phyloP scores from a whole-genome alignment of 768 basidiomycete species.

The Hygrocybe punicea region DNA sequence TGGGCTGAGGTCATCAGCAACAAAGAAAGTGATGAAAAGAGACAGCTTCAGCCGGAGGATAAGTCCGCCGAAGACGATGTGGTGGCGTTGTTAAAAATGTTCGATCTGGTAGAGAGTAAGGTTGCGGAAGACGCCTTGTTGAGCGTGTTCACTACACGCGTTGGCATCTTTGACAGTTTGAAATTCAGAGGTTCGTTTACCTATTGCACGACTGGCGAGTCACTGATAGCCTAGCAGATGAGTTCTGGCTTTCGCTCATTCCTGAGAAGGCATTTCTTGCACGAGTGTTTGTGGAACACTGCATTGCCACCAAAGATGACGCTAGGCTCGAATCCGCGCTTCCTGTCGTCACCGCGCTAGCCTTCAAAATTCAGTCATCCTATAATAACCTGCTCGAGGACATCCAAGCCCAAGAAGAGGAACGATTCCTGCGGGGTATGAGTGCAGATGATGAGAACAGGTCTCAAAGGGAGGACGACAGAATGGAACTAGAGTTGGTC shows the following conservation, averaged over 20 bases:
- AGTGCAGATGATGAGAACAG: constrained; percentile 33
- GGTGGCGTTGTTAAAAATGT: constrained; percentile 50
- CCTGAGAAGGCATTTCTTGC: constrained; percentile 78
- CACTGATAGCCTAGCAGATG: constrained; percentile 41
- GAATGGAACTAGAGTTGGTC: constrained; percentile 56
- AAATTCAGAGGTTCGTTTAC: constrained; percentile 60
- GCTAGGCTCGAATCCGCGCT: constrained; percentile 62
- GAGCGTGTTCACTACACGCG: constrained; percentile 63
- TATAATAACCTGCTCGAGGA: constrained; percentile 53
- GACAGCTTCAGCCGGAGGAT: constrained; percentile 18
- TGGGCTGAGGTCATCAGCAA: constrained; percentile 69
- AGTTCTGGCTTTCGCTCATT: constrained; percentile 66
- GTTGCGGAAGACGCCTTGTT: constrained; percentile 73
- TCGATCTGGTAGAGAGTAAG: constrained; percentile 55
- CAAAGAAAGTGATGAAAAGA: constrained; percentile 25
- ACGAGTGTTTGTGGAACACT: constrained; percentile 80
- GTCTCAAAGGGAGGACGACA: constrained; percentile 45
- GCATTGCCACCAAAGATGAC: constrained; percentile 57
- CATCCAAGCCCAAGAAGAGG: constrained; percentile 22
- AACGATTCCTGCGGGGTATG: constrained; percentile 16
- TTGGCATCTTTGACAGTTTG: constrained; percentile 64
- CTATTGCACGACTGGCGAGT: not conserved
- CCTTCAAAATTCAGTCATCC: constrained; percentile 65
- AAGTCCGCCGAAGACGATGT: constrained; percentile 27
- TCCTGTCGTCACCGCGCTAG: constrained; percentile 82